Base-by-base conservation (phyloP, 2,329 filamentous ascomycete genomes). In the Claviceps purpurea region DNA sequence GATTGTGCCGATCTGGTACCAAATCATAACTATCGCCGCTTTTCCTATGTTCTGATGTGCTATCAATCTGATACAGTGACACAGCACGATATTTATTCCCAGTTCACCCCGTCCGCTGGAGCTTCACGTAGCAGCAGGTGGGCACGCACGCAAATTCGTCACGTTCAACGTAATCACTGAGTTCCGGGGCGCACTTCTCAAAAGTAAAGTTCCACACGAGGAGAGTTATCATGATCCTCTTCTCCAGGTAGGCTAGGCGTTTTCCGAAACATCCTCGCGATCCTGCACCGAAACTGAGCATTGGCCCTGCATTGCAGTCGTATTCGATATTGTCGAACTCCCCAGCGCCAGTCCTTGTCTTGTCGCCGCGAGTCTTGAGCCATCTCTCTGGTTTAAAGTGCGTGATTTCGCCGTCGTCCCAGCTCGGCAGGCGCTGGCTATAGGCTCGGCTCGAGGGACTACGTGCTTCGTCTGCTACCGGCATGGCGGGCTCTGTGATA, bases 301-400 rank as follows among this genome's bases (percentile, higher is more conserved):
- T 41, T 24, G 44, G 49, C 4, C 52, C 45, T 37, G 39, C n/a
- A 14, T 43, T 38, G 11, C 18, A 7, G 43, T 51, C 30, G 8
- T 20, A 30, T 7, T 45, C 2, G 13, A 50, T 0, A 30, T 45
- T 20, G 34, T 50, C 22, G 24, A 52, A 50, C 2, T 41, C 30
- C 20, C 5, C 24, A 5, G 8, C 18, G 5, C 11, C 26, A 8
- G 38, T 30, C 3, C 16, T 30, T 18, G 34, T 24, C 20, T 22
- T 10, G 6, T 49, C 22, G 26, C 59, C 45, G 22, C 60, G 40
- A 13, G 24, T 60, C 47, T 48, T 51, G 0, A 70, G 58, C 69
- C 68, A 71, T 5, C 67, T 55, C 51, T 71, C 68, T 0, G 69
- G 68, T 18, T 58, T 50, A 43, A 70, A 72, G 0, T 53, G 40